Conservation (phyloP, 2,329 filamentous ascomycete genomes). For the Orbilia quercus region DNA sequence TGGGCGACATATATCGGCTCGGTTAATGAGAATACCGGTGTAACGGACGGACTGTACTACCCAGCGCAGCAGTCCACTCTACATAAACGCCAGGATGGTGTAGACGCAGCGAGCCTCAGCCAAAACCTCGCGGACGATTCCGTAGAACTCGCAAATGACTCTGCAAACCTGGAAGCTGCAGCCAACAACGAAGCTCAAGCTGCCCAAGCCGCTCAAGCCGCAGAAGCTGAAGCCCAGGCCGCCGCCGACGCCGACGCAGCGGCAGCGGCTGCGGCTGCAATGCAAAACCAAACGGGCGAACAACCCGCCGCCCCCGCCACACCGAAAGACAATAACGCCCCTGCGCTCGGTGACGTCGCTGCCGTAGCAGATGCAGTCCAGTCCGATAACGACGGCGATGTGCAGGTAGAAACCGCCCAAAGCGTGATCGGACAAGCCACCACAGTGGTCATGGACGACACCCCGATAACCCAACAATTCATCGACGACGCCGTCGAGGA, state of each 20-base stretch:
- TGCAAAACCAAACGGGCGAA: background rate
- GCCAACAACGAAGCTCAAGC: background rate
- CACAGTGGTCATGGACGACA: background rate
- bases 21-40: background rate
- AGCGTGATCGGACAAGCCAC: slow-evolving; percentile 12
- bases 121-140: background rate
- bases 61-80: slow-evolving; percentile 10
- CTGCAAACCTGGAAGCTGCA: too few relatives aligned
- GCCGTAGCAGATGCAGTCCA: background rate
- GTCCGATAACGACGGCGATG: slow-evolving; percentile 12
- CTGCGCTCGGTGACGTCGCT: background rate
- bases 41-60: background rate
- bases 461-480: background rate
- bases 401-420: background rate
- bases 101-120: background rate
- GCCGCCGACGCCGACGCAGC: too few relatives aligned
- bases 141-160: background rate
- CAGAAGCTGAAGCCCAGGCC: too few relatives aligned
- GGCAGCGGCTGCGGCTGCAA: too few relatives aligned
- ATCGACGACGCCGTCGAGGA: background rate
- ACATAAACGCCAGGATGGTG: slow-evolving; percentile 16
- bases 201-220: background rate
- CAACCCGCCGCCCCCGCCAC: background rate
- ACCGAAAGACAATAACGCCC: too few relatives aligned
- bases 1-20: slow-evolving; percentile 10